These are phyloP conservation scores for Guyanaporus albipodus DNA, from an alignment of 768 basidiomycete species.

Conservation along the genomic window DNA sequence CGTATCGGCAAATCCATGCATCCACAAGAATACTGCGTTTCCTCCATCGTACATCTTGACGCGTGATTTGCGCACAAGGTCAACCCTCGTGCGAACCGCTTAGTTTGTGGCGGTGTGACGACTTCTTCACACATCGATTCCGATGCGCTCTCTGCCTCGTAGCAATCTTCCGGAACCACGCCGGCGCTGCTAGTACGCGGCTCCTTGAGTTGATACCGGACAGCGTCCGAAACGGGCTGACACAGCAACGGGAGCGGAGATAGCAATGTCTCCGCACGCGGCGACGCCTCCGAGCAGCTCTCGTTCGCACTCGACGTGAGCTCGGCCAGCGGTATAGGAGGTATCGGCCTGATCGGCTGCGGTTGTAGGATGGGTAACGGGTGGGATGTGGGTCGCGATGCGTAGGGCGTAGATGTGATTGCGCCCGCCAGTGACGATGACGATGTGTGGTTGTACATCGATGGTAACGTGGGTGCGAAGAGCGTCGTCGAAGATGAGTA, in stretches of 20 bases:
- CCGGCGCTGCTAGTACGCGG: slow-evolving; percentile 1
- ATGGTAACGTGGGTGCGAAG: slow-evolving; percentile 17
- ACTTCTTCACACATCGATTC: slow-evolving; percentile 20
- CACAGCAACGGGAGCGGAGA: slow-evolving; percentile 33
- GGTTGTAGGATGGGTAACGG: slow-evolving; percentile 31
- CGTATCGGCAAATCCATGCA: slow-evolving; percentile 15
- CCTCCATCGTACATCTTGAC: slow-evolving; percentile 15
- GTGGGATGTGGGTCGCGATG: slow-evolving; percentile 12
- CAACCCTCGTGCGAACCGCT: slow-evolving; percentile 17
- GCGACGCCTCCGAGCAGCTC: not conserved
- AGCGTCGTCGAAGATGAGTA: slow-evolving; percentile 15
- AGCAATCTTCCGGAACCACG: slow-evolving; percentile 7
- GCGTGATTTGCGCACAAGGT: slow-evolving; percentile 13
- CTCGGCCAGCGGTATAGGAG: slow-evolving; percentile 30
- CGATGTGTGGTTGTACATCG: slow-evolving; percentile 18
- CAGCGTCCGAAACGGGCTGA: slow-evolving; percentile 31
- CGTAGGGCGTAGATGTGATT: slow-evolving; percentile 14
- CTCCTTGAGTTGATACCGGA: slow-evolving; percentile 29
- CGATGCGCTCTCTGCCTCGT: slow-evolving; percentile 12
- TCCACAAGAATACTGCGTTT: slow-evolving; percentile 19
- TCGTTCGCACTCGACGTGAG: slow-evolving; percentile 24
- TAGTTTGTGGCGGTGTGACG: slow-evolving; percentile 2
- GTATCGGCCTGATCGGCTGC: slow-evolving; percentile 34
- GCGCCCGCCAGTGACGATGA: slow-evolving; percentile 29
- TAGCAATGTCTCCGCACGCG: slow-evolving; percentile 12